A percentile compares a stretch with the other conserved stretches of the same genome.
Evolutionary conservation across 495 filamentous ascomycete species (phyloP).

Genomic region (Aspergillus baeticus): DNA sequence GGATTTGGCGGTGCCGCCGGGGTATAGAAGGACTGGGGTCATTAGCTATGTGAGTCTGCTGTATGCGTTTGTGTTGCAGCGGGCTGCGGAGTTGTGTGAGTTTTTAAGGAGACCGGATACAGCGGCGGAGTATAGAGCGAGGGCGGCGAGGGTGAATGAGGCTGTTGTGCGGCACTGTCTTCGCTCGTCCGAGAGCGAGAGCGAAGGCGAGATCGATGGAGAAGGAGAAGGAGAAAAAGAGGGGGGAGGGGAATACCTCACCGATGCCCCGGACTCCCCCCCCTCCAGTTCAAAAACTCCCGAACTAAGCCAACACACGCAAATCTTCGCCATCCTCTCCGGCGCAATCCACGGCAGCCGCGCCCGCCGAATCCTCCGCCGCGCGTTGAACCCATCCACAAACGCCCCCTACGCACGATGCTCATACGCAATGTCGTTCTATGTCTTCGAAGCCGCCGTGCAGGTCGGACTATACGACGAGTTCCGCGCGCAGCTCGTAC

Average conservation of each 20-base stretch:
- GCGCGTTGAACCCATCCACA: background rate
- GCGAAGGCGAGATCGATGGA: too few relatives aligned
- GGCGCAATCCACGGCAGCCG: conserved; percentile 13
- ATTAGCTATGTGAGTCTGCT: conserved; percentile 20
- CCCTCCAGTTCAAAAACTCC: background rate
- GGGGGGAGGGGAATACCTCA: background rate
- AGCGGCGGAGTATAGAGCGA: conserved; percentile 19
- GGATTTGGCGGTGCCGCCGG: conserved; percentile 19
- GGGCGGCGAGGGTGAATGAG: conserved; percentile 12
- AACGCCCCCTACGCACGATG: conserved; percentile 14
- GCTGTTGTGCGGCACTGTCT: conserved; percentile 21
- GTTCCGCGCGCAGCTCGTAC: conserved; percentile 10
- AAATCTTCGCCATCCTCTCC: conserved; percentile 25
- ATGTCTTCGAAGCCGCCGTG: conserved; percentile 25
- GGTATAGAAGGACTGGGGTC: conserved; percentile 13
- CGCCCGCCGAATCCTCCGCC: conserved; percentile 11
- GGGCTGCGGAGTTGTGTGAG: conserved; percentile 19
- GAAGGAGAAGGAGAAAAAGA: too few relatives aligned
- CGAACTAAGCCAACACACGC: conserved; percentile 26
- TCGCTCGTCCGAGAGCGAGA: background rate
- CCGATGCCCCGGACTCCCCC: conserved; percentile 24
- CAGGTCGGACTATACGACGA: conserved; percentile 22
- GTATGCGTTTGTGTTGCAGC: conserved; percentile 16
- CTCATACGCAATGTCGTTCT: conserved; percentile 28
- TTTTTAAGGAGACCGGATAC: conserved; percentile 18